phyloP scores from a whole-genome alignment of 164 flowering plant genomes.

The Vitis rupestris region DNA sequence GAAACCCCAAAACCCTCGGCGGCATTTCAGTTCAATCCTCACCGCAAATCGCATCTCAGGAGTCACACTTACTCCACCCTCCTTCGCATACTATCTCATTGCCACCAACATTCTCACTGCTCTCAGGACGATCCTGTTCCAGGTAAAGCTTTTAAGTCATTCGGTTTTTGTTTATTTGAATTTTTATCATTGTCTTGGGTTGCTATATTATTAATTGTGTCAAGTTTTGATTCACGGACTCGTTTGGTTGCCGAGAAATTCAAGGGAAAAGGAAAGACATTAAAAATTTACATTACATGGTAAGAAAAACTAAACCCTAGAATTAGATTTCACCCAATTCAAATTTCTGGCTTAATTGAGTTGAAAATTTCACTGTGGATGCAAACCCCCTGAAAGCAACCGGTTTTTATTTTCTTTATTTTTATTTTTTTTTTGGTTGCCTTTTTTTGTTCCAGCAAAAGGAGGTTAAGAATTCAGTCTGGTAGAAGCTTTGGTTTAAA shows the following conservation, averaged over 20 bases:
- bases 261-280: neutral
- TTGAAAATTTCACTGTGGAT: neutral
- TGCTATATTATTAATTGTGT: too few species aligned
- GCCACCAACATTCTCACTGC: constrained; percentile 21
- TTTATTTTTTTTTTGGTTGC: too few species aligned
- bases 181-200: neutral
- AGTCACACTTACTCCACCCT: constrained; percentile 40
- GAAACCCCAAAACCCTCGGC: constrained; percentile 16
- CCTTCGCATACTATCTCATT: constrained; percentile 32
- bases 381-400: too few species aligned
- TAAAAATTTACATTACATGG: neutral
- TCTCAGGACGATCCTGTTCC: constrained; percentile 9
- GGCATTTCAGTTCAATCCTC: constrained; percentile 15
- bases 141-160: constrained; percentile 10
- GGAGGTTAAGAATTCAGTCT: too few species aligned
- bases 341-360: neutral
- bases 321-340: neutral
- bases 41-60: constrained; percentile 37
- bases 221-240: neutral
- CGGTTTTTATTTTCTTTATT: too few species aligned
- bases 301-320: neutral
- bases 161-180: too few species aligned
- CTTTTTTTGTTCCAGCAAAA: too few species aligned
- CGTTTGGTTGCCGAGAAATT: neutral
- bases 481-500: too few species aligned